Percentiles rank a stretch among this genome's conserved stretches.
Conservation (phyloP, 2,329 filamentous ascomycete species). For the Coniochaeta sp. region DNA sequence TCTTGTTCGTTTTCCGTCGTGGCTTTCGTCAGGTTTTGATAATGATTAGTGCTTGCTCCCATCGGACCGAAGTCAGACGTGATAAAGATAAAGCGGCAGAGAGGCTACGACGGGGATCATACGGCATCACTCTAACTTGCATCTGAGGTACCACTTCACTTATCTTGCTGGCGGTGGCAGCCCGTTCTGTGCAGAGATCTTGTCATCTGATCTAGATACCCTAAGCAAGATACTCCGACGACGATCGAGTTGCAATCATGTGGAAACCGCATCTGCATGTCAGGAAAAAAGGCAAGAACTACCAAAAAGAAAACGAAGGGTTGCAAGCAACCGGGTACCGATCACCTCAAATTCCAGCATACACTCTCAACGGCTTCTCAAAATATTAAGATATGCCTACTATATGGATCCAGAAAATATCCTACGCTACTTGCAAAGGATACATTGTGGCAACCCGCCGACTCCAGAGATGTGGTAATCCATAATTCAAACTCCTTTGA, state of each 20-base stretch:
- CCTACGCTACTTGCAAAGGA: background rate
- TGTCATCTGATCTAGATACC: no score
- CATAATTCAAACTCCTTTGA: background rate
- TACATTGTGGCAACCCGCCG: background rate
- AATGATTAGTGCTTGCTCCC: no score
- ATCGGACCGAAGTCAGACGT: background rate
- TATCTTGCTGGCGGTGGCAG: background rate
- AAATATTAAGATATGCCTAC: background rate
- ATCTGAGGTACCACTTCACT: background rate
- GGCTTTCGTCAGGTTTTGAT: background rate
- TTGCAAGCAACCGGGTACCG: background rate
- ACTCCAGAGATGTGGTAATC: background rate
- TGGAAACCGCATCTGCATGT: background rate
- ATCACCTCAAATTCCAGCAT: background rate
- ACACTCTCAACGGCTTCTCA: background rate
- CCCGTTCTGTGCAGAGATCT: background rate
- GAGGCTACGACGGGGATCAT: no score
- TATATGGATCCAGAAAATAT: background rate
- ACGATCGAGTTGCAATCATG: background rate
- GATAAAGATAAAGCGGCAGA: background rate
- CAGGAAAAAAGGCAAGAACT: background rate
- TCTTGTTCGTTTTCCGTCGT: no score
- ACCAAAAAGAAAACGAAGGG: background rate
- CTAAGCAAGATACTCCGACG: background rate
- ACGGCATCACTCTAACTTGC: background rate